Evolutionary conservation across 768 basidiomycete genomes (phyloP).

Genomic region (Amanita jacksonii): DNA sequence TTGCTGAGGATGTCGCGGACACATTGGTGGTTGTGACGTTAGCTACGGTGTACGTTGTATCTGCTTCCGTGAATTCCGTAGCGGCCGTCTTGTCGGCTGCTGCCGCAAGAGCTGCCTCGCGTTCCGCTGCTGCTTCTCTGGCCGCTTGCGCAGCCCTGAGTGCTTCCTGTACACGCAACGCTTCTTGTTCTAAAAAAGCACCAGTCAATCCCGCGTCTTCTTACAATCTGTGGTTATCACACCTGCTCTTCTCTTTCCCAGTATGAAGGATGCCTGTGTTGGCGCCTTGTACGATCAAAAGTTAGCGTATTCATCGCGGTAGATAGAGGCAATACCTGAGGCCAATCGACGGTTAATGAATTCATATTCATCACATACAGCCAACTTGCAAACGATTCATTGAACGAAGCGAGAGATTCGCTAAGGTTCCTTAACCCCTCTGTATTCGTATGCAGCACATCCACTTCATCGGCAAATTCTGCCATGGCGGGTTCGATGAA

Average conservation of each 20-base stretch:
- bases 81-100: conserved; percentile 31
- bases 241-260: conserved; percentile 59
- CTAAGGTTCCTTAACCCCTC: conserved; percentile 63
- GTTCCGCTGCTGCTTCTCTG: conserved; percentile 25
- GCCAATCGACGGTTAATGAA: conserved; percentile 89
- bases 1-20: conserved; percentile 24
- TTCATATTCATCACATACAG: conserved; percentile 93
- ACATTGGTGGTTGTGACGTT: conserved; percentile 21
- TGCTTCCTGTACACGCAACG: conserved; percentile 45
- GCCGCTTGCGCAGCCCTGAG: conserved; percentile 29
- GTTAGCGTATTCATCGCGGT: neutral
- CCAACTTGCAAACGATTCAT: conserved; percentile 89
- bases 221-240: conserved; percentile 2
- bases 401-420: conserved; percentile 74
- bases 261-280: conserved; percentile 43
- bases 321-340: conserved; percentile 40
- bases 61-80: conserved; percentile 29
- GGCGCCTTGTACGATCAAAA: conserved; percentile 36
- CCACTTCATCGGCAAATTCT: conserved; percentile 85
- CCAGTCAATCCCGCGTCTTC: neutral
- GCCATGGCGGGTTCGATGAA: conserved; percentile 79
- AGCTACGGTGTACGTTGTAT: conserved; percentile 29
- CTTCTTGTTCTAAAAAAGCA: conserved; percentile 42
- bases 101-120: conserved; percentile 21
- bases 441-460: conserved; percentile 67